Conservation (phyloP, 108 stramenopile species). For the Skeletonema menzelii region DNA sequence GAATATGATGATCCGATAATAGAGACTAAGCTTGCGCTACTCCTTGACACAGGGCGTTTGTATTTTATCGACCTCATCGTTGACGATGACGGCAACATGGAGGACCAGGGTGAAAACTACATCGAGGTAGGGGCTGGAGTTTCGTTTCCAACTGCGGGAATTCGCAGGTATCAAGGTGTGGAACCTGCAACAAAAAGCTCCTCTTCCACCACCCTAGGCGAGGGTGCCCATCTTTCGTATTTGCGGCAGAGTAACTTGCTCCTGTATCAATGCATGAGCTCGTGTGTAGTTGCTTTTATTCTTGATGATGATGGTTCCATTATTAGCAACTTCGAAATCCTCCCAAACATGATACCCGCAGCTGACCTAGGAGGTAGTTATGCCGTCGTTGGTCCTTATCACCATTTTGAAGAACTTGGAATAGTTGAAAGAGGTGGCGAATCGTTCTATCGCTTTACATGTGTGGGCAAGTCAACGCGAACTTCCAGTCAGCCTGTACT, state of each 20-base stretch:
- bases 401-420: slow-evolving; percentile 67
- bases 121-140: slow-evolving; percentile 47
- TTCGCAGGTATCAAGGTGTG: slow-evolving; percentile 43
- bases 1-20: slow-evolving; percentile 6
- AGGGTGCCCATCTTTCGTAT: slow-evolving; percentile 58
- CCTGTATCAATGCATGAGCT: slow-evolving; percentile 66
- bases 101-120: slow-evolving; percentile 52
- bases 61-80: slow-evolving; percentile 55
- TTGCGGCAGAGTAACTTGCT: slow-evolving; percentile 61
- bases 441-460: slow-evolving; percentile 56
- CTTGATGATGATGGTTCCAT: slow-evolving; percentile 59
- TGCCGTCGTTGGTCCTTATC: slow-evolving; percentile 59
- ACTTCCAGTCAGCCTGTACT: slow-evolving; percentile 52
- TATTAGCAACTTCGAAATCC: slow-evolving; percentile 63
- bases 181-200: slow-evolving; percentile 38
- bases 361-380: slow-evolving; percentile 38
- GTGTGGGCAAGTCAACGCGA: slow-evolving; percentile 51
- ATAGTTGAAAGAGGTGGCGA: slow-evolving; percentile 37
- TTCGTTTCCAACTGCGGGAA: slow-evolving; percentile 57
- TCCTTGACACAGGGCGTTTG: slow-evolving; percentile 64
- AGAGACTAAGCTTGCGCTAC: slow-evolving; percentile 46
- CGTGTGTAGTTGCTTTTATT: slow-evolving; percentile 63
- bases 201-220: slow-evolving; percentile 58
- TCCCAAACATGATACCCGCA: slow-evolving; percentile 56
- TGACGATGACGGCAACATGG: slow-evolving; percentile 48